Conservation (phyloP, 208 protist species). For the Angomonas ambiguus region DNA sequence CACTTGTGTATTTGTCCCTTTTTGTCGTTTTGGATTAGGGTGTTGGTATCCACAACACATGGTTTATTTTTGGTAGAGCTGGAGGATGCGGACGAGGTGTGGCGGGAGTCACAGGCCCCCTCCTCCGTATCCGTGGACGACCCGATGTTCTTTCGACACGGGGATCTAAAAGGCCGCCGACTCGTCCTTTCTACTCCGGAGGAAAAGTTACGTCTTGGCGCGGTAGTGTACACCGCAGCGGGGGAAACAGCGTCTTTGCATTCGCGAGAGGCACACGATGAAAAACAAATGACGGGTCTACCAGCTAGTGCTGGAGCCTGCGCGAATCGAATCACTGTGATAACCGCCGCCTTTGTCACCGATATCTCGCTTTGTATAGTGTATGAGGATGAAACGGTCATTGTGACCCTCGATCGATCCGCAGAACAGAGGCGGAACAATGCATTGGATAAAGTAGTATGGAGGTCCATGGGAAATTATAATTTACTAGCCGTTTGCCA, state of each 20-base stretch:
- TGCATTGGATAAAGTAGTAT: slow-evolving; percentile 34
- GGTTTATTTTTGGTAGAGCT: slow-evolving; percentile 42
- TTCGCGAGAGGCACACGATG: neutral
- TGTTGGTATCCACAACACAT: slow-evolving; percentile 37
- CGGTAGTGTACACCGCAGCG: neutral
- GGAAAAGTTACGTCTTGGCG: neutral
- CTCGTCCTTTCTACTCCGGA: neutral
- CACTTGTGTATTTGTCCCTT: slow-evolving; percentile 43
- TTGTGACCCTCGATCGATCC: slow-evolving; percentile 21
- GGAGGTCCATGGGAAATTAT: slow-evolving; percentile 64
- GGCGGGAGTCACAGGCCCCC: slow-evolving; percentile 17
- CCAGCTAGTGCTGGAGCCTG: neutral
- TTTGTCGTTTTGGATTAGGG: slow-evolving; percentile 30
- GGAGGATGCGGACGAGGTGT: slow-evolving; percentile 36
- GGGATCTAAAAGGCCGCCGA: neutral
- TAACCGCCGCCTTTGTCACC: slow-evolving; percentile 32
- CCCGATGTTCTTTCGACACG: neutral
- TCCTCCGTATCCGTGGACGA: neutral
- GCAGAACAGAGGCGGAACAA: neutral
- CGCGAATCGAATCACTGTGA: slow-evolving; percentile 10
- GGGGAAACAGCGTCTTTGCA: neutral
- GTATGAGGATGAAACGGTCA: slow-evolving; percentile 28
- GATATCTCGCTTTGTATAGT: slow-evolving; percentile 37
- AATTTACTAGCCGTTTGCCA: slow-evolving; percentile 56
- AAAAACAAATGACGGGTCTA: neutral